Conservation (phyloP, 2,329 filamentous ascomycete species). For the Phialophora macrospora region DNA sequence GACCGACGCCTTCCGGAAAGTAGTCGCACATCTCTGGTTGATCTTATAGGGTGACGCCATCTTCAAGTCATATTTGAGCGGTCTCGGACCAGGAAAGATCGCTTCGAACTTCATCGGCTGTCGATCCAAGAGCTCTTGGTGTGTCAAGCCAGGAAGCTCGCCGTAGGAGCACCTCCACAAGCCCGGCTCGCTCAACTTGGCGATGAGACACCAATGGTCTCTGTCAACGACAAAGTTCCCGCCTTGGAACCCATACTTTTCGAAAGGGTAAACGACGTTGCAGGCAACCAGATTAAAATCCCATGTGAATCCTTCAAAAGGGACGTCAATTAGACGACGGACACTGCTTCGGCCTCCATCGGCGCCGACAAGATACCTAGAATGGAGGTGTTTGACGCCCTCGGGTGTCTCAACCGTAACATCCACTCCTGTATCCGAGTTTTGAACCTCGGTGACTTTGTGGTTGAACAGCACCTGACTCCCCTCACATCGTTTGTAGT, state of each 20-base stretch:
- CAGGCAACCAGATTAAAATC: constrained; percentile 38
- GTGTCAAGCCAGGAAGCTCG: constrained; percentile 40
- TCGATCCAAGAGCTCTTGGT: constrained; percentile 38
- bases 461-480: constrained; percentile 23
- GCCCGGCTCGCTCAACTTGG: constrained; percentile 40
- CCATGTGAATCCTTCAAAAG: constrained; percentile 45
- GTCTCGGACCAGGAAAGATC: constrained; percentile 42
- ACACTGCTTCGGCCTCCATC: constrained; percentile 50
- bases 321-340: constrained; percentile 40
- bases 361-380: constrained; percentile 57
- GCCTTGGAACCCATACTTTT: constrained; percentile 46
- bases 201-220: constrained; percentile 56
- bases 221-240: constrained; percentile 62
- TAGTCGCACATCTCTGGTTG: constrained; percentile 23
- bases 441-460: constrained; percentile 2
- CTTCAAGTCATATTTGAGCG: constrained; percentile 34
- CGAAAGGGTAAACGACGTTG: constrained; percentile 38
- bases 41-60: constrained; percentile 25
- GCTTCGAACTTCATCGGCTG: constrained; percentile 41
- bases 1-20: constrained; percentile 19
- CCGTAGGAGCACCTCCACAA: constrained; percentile 52
- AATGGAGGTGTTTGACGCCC: constrained; percentile 36
- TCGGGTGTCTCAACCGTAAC: constrained; percentile 9
- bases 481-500: constrained; percentile 12
- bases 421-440: constrained; percentile 9